Evolutionary conservation across 306 rosid genomes (phyloP).

Genomic region (Potentilla sterilis): DNA sequence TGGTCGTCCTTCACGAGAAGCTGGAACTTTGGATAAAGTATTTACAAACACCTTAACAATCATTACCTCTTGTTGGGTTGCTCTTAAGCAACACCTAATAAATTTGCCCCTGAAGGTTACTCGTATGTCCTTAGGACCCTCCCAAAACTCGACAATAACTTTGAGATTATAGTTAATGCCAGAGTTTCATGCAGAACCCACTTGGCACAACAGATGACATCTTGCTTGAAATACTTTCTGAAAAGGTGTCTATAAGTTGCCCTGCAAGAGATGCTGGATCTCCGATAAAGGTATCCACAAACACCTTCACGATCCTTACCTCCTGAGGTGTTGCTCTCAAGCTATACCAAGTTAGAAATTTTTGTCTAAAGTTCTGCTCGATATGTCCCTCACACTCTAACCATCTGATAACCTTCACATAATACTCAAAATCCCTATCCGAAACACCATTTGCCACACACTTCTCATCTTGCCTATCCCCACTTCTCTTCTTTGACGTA

Average conservation of each 20-base stretch:
- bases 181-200: constrained; percentile 93
- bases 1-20: constrained; percentile 79
- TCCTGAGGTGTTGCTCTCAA: constrained; percentile 79
- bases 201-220: constrained; percentile 59
- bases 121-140: constrained; percentile 56
- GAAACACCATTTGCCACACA: constrained; percentile 43
- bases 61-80: constrained; percentile 60
- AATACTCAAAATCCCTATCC: constrained; percentile 69
- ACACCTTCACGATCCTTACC: constrained; percentile 75
- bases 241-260: constrained; percentile 90
- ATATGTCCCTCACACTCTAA: constrained; percentile 92
- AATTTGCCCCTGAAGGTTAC: constrained; percentile 83
- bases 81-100: constrained; percentile 85
- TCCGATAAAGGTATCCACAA: constrained; percentile 64
- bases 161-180: constrained; percentile 55
- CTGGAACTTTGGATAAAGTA: constrained; percentile 65
- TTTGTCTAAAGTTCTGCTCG: constrained; percentile 92
- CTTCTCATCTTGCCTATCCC: constrained; percentile 54
- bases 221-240: constrained; percentile 75
- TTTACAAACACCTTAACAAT: constrained; percentile 69
- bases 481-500: constrained; percentile 67
- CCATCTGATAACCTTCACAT: constrained; percentile 84
- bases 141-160: constrained; percentile 37
- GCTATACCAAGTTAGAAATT: constrained; percentile 93
- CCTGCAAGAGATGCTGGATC: constrained; percentile 90